These are phyloP conservation scores for Aspergillus conjunctus DNA, from an alignment of 495 filamentous ascomycete genomes.

Conservation along the genomic window DNA sequence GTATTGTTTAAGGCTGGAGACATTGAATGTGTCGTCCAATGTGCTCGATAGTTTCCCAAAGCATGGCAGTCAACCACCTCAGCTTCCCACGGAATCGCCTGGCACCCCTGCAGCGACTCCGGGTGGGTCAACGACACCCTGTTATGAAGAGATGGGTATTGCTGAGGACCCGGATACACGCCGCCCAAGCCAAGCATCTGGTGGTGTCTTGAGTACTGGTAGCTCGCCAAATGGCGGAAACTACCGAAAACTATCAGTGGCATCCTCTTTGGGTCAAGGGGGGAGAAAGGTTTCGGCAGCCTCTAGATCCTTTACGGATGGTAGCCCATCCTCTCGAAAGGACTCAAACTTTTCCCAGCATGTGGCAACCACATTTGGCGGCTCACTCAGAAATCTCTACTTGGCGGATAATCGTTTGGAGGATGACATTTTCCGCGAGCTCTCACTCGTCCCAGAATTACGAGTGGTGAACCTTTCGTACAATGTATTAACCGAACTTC, in stretches of 20 bases:
- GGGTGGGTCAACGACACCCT: conserved; percentile 58
- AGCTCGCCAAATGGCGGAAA: conserved; percentile 63
- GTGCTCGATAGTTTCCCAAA: conserved; percentile 88
- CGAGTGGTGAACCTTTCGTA: conserved; percentile 92
- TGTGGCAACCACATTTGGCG: conserved; percentile 79
- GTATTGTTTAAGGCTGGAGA: conserved; percentile 85
- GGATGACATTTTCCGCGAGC: conserved; percentile 91
- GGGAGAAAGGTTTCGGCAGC: conserved; percentile 83
- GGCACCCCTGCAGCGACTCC: conserved; percentile 56
- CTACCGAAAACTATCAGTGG: conserved; percentile 77
- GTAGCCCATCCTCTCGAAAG: conserved; percentile 70
- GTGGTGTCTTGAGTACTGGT: conserved; percentile 70
- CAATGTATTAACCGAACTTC: conserved; percentile 91
- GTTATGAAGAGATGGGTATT: conserved; percentile 73
- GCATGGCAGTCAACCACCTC: conserved; percentile 63
- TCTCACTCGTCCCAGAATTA: conserved; percentile 79
- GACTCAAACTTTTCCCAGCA: conserved; percentile 80
- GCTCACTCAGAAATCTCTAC: conserved; percentile 78
- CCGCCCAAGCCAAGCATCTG: conserved; percentile 82
- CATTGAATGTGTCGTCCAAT: conserved; percentile 93
- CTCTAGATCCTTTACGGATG: conserved; percentile 63
- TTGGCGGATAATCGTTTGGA: conserved; percentile 92
- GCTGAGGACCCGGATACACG: conserved; percentile 65
- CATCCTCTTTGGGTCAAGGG: conserved; percentile 72
- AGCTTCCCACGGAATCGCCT: conserved; percentile 52